Percentiles rank a stretch among this genome's conserved stretches.
Evolutionary conservation across 2,329 filamentous ascomycete species (phyloP).

Genomic region (Metarhizium brunneum): DNA sequence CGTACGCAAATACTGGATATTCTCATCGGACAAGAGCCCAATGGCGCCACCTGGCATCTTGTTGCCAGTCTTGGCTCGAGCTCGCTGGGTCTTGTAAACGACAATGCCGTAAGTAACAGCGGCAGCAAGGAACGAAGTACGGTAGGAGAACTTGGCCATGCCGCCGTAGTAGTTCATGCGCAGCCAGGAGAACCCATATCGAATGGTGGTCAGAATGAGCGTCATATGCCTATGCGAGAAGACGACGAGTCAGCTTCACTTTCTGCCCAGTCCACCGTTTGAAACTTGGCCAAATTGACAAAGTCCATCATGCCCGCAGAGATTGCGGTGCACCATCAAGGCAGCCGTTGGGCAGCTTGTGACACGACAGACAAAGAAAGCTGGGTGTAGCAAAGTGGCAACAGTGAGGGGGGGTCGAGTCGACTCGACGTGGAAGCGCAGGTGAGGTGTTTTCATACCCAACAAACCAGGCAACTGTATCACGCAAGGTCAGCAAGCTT

Average conservation of each 20-base stretch:
- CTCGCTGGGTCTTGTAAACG: conserved; percentile 93
- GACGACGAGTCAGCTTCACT: conserved; percentile 8
- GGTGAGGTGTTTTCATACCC: conserved; percentile 50
- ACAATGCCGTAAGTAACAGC: conserved; percentile 94
- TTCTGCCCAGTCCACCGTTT: background rate
- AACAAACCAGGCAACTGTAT: conserved; percentile 67
- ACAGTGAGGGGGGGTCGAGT: background rate
- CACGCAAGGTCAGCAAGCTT: conserved; percentile 24
- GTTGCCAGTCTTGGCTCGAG: conserved; percentile 66
- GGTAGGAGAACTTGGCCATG: conserved; percentile 77
- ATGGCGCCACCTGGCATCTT: conserved; percentile 51
- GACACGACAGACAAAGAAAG: background rate
- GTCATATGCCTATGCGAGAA: conserved; percentile 61
- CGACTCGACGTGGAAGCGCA: conserved; percentile 3
- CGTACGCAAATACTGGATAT: conserved; percentile 94
- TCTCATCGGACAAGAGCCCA: conserved; percentile 75
- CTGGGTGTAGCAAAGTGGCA: background rate
- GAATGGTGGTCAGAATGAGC: conserved; percentile 71
- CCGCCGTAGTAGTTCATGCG: conserved; percentile 77
- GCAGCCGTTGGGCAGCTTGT: background rate
- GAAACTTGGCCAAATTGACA: background rate
- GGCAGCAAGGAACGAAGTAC: conserved; percentile 80
- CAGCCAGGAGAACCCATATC: conserved; percentile 79
- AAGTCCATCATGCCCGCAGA: background rate
- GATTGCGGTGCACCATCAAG: background rate